Base-by-base conservation (phyloP, 1,284 basidiomycete genomes). In the Austropuccinia psidii region DNA sequence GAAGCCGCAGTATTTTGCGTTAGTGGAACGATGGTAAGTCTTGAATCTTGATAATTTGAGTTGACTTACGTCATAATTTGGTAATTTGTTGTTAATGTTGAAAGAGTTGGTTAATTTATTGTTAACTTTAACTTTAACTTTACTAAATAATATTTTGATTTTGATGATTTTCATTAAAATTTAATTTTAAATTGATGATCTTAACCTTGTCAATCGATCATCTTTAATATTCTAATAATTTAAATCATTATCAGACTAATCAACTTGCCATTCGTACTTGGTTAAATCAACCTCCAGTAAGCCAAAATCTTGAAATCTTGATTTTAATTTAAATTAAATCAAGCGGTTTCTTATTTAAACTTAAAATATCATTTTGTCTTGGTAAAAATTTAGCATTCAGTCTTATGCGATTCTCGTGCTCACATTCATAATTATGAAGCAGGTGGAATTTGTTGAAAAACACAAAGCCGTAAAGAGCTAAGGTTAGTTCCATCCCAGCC, bases 11-110 rank as follows among this genome's bases (percentile, higher is more conserved):
- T 94, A 39, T 94, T 92, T 82, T 84, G 92, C 75, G 85, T 91
- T 24, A 90, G 89, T 39, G 95, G 95, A 17, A 95, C 95, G 1
- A 90, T 93, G 84, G 93, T 91, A 57, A 95, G 97, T 82, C n/a
- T n/a, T 91, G 45, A n/a, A 13, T 54, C 7, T n/a, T 47, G 31
- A 15, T 74, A 19, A 35, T 31, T n/a, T n/a, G n/a, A n/a, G 47
- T 15, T 52, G 50, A 27, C 24, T 52, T 27, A 52, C 13, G 50
- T 17, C 24, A 52, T 21, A 15, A 27, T 52, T 9, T 15, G 15
- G 13, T 52, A 21, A 27, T 17, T 27, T 35, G 8, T 39, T 17
- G 24, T n/a, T n/a, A n/a, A n/a, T n/a, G n/a, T n/a, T n/a, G n/a
- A n/a, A n/a, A n/a, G n/a, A n/a, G n/a, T n/a, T n/a, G n/a, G n/a